phyloP scores from a whole-genome alignment of 2,329 filamentous ascomycete species.

The Gaeumannomyces sp. region DNA sequence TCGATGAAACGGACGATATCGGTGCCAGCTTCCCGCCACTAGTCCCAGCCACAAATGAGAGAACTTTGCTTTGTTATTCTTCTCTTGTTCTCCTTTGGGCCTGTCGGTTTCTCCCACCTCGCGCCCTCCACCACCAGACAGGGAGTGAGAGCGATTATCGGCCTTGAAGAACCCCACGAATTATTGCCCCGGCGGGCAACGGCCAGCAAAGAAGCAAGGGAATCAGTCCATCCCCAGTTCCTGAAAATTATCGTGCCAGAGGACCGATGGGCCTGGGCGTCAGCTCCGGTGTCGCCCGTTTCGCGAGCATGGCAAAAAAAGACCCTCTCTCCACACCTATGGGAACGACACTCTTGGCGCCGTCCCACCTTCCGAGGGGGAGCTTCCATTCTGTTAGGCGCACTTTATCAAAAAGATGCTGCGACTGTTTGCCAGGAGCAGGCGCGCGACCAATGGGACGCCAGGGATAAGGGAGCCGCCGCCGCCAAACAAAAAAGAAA shows the following conservation, averaged over 20 bases:
- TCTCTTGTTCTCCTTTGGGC: no score
- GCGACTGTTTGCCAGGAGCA: background rate
- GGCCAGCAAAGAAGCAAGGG: background rate
- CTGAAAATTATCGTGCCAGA: background rate
- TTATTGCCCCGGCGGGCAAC: no score
- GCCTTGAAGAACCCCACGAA: background rate
- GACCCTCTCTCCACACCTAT: background rate
- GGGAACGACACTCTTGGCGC: background rate
- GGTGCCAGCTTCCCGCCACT: background rate
- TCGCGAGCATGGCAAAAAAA: background rate
- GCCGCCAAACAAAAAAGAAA: background rate
- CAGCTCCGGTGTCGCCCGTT: background rate
- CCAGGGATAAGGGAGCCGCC: conserved; percentile 3
- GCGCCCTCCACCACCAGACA: no score
- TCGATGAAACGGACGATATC: background rate
- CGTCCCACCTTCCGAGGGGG: background rate
- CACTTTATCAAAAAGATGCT: conserved; percentile 9
- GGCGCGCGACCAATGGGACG: background rate
- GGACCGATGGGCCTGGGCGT: background rate
- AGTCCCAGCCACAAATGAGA: background rate
- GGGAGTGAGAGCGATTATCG: background rate
- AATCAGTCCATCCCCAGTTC: background rate
- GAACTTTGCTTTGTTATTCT: no score
- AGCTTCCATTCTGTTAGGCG: conserved; percentile 6
- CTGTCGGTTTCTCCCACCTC: no score